Percentiles rank a stretch among this genome's conserved stretches.
Evolutionary conservation across 1,284 basidiomycete species (phyloP).

Genomic region (Xerocomus cyaneibrunnescens): DNA sequence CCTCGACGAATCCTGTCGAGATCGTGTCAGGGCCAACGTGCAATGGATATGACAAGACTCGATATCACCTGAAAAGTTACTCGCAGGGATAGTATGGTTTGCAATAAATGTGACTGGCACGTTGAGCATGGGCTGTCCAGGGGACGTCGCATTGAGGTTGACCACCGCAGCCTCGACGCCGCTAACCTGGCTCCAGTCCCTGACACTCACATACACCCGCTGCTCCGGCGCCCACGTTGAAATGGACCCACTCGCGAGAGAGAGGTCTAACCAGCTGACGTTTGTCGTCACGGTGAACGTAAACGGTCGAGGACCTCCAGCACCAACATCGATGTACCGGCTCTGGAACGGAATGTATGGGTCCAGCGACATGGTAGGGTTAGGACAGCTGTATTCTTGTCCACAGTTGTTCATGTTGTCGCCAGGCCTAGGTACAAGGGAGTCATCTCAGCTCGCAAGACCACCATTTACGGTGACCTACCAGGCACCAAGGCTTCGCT

Average conservation of each 20-base stretch:
- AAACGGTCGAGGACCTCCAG: background rate
- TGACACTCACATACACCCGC: conserved; percentile 48
- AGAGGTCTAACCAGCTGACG: conserved; percentile 2
- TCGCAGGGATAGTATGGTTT: conserved; percentile 39
- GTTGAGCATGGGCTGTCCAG: background rate
- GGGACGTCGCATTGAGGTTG: conserved; percentile 43
- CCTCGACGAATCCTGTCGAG: conserved; percentile 21
- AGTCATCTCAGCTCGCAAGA: background rate
- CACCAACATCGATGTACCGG: background rate
- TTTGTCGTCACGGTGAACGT: background rate
- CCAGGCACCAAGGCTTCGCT: conserved; percentile 57
- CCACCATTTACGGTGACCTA: conserved; percentile 18
- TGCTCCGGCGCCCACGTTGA: conserved; percentile 50
- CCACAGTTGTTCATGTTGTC: background rate
- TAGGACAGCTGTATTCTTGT: background rate
- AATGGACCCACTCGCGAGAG: conserved; percentile 50
- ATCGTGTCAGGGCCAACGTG: background rate
- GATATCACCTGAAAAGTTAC: conserved; percentile 47
- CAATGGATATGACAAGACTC: background rate
- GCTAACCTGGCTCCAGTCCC: conserved; percentile 47
- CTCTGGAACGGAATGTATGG: background rate
- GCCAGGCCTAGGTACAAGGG: background rate
- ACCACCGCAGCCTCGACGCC: conserved; percentile 38
- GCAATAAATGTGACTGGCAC: conserved; percentile 44
- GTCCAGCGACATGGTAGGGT: background rate